Percentiles rank a stretch among this genome's conserved stretches.
Conservation (phyloP, 495 filamentous ascomycete genomes). For the Neurospora pannonica region DNA sequence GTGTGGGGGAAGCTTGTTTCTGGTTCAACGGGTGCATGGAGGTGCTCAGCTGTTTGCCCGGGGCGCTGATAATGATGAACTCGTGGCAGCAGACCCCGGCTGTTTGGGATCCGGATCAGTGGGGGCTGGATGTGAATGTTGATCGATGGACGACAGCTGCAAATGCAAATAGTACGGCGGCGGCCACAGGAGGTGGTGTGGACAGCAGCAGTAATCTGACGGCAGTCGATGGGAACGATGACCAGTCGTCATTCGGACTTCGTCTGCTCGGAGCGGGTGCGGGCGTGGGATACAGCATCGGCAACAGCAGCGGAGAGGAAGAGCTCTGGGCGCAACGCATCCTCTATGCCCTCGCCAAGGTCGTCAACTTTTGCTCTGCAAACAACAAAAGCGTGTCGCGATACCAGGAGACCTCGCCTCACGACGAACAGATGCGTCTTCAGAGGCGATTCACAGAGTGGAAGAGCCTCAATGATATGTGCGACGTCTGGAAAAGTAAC, state of each 20-base stretch:
- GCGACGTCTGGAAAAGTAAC: slow-evolving; percentile 68
- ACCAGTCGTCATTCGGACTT: slow-evolving; percentile 54
- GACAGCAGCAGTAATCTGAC: slow-evolving; percentile 5
- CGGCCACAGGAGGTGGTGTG: not conserved
- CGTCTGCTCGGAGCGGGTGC: slow-evolving; percentile 48
- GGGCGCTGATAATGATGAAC: slow-evolving; percentile 21
- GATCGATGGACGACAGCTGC: slow-evolving; percentile 12
- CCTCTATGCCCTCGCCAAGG: slow-evolving; percentile 81
- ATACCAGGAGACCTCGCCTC: slow-evolving; percentile 47
- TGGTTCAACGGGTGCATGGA: slow-evolving; percentile 93
- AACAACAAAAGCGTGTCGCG: slow-evolving; percentile 39
- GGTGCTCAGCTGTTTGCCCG: slow-evolving; percentile 62
- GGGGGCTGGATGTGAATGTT: slow-evolving; percentile 83
- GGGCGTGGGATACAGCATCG: slow-evolving; percentile 14
- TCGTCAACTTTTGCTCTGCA: slow-evolving; percentile 66
- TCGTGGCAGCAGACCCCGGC: not conserved
- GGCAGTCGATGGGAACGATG: slow-evolving; percentile 44
- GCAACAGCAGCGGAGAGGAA: slow-evolving; percentile 57
- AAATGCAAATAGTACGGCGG: not conserved
- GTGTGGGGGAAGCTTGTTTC: slow-evolving; percentile 84
- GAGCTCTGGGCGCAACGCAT: slow-evolving; percentile 90
- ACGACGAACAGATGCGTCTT: slow-evolving; percentile 52
- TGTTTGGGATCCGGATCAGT: slow-evolving; percentile 85
- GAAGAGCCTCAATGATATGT: slow-evolving; percentile 61
- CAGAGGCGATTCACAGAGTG: slow-evolving; percentile 66